Conservation (phyloP, 2,329 filamentous ascomycete genomes). For the Talaromyces albobiverticillius region DNA sequence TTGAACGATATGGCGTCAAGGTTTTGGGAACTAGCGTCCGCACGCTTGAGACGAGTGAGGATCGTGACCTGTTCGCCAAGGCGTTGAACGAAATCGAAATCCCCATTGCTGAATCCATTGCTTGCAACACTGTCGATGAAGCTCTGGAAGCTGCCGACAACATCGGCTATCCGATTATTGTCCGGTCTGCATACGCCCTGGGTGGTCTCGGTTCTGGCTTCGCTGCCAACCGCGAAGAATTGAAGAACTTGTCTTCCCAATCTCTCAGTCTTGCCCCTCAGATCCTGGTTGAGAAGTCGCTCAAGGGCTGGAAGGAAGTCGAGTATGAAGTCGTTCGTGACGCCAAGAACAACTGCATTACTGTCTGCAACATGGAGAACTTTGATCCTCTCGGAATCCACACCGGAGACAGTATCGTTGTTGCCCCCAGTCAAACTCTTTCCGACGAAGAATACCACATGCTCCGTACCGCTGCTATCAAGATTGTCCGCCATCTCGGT, state of each 20-base stretch:
- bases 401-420: conserved; percentile 97
- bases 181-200: conserved; percentile 92
- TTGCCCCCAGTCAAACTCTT: conserved; percentile 93
- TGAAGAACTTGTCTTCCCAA: conserved; percentile 87
- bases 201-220: conserved; percentile 96
- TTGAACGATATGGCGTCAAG: conserved; percentile 92
- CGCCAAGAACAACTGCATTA: conserved; percentile 97
- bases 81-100: conserved; percentile 97
- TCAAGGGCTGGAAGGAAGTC: conserved; percentile 99
- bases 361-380: conserved; percentile 98
- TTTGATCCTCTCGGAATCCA: conserved; percentile 97
- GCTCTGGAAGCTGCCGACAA: conserved; percentile 81
- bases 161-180: conserved; percentile 96
- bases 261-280: conserved; percentile 92
- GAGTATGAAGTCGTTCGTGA: conserved; percentile 98
- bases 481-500: conserved; percentile 94
- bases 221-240: conserved; percentile 88
- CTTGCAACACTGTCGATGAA: conserved; percentile 86
- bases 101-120: conserved; percentile 93
- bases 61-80: conserved; percentile 93
- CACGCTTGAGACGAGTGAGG: conserved; percentile 91
- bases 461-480: conserved; percentile 95
- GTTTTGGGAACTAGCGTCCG: conserved; percentile 93
- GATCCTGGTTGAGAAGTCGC: conserved; percentile 95
- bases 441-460: conserved; percentile 99